Evolutionary conservation across 176 grass and related monocot species (phyloP), one percentile per base, ranked within the genome.

Genomic region (Saccharum spontaneum): DNA sequence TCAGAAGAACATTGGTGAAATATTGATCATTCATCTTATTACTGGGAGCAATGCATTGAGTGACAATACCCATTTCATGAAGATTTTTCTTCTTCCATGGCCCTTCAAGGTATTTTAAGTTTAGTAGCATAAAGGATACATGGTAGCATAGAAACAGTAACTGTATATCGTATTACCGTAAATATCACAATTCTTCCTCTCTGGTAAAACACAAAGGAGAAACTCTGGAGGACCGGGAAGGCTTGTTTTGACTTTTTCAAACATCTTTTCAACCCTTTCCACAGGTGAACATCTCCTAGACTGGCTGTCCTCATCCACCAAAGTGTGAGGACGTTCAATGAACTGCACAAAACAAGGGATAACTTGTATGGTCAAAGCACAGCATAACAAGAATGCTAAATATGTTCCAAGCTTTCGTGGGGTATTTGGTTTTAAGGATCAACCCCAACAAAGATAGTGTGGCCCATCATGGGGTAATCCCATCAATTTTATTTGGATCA

Each of bases 31-130:
- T 98, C 86, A 95, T 94, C 82, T 89, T 94, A 85, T 48, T 81
- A 79, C 80, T 88, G 62, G 93, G 93, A 88, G 86, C 88, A 83
- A 98, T 85, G 75, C 92, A 98, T 84, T 98, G 93, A 82, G 95
- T 98, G 57, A 87, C 79, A 75, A 98, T 93, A 82, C 95, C 95
- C 87, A 87, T 52, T 71, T 98, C 93, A 77, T 90, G 85, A 88
- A 98, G 95, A 86, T 93, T 95, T 91, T 98, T 98, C 83, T 88
- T 98, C 86, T 98, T 95, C 93, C 95, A 95, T 79, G 95, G 91
- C 30, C 95, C 95, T 98, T 90, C 69, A 91, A 76, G 43, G 50
- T 10, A 77, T 48, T 79, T 77, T 5, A 67, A 26, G 60, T 73
- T 87, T 84, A 33, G 37, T 73, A 77, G 38, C 46, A 37, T 52